A percentile compares a stretch with the other conserved stretches of the same genome.
Evolutionary conservation across 495 filamentous ascomycete species (phyloP).

Genomic region (Penicillium verhagenii): DNA sequence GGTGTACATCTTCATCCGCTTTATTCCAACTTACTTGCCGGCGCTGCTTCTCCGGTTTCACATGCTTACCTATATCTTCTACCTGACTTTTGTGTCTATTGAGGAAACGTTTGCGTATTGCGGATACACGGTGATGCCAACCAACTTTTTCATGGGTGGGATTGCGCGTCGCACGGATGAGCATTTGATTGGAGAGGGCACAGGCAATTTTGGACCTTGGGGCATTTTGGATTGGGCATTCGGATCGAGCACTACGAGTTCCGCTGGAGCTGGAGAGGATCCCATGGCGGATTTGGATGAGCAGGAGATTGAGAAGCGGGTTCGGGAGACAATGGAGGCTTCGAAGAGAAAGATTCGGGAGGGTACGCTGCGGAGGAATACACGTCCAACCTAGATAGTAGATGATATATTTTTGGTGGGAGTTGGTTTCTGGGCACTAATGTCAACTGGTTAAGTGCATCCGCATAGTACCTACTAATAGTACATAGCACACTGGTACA

Average conservation of each 20-base stretch:
- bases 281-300: constrained; percentile 22
- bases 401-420: no score
- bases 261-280: constrained; percentile 48
- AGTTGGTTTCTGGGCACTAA: no score
- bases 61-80: constrained; percentile 74
- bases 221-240: constrained; percentile 65
- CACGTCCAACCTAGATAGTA: neutral
- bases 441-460: no score
- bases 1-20: constrained; percentile 65
- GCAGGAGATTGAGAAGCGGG: constrained; percentile 22
- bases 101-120: constrained; percentile 77
- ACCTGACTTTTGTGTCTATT: constrained; percentile 63
- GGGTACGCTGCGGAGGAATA: constrained; percentile 15
- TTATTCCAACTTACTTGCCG: constrained; percentile 73
- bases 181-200: constrained; percentile 59
- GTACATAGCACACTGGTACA: no score
- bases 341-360: constrained; percentile 25
- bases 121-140: constrained; percentile 74
- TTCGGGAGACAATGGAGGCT: constrained; percentile 26
- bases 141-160: constrained; percentile 67
- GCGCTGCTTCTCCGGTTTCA: constrained; percentile 66
- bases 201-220: constrained; percentile 76
- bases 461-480: no score
- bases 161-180: constrained; percentile 67
- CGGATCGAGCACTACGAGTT: constrained; percentile 41